Evolutionary conservation across 2,329 filamentous ascomycete genomes (phyloP).

Genomic region (Botrytis hyacinthi): DNA sequence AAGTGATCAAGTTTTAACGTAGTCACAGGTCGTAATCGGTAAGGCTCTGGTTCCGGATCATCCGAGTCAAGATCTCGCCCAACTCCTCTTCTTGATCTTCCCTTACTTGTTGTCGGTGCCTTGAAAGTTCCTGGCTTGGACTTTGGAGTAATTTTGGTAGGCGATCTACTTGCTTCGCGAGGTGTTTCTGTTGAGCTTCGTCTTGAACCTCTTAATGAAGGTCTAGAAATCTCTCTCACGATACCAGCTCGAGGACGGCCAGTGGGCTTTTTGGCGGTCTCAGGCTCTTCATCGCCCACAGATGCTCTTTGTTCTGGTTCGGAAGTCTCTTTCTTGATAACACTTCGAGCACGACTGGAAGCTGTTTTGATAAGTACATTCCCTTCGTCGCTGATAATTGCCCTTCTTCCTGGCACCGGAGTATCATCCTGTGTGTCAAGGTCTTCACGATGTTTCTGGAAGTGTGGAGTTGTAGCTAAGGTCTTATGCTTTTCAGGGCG

Average conservation of each 20-base stretch:
- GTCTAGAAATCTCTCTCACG: conserved; percentile 12
- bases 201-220: conserved; percentile 20
- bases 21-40: conserved; percentile 43
- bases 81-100: not conserved
- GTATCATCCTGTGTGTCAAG: not conserved
- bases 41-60: conserved; percentile 37
- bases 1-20: conserved; percentile 54
- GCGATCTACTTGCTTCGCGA: not conserved
- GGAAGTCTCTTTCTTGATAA: not conserved
- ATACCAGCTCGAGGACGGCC: not conserved
- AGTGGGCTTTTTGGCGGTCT: not conserved
- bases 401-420: not conserved
- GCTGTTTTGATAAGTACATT: not conserved
- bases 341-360: not conserved
- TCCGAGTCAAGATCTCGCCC: not conserved
- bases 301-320: not conserved
- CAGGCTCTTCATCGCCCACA: conserved; percentile 15
- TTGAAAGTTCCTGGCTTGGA: not conserved
- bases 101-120: not conserved
- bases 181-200: not conserved
- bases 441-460: not conserved
- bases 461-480: not conserved
- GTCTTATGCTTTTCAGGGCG: not conserved
- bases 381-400: not conserved
- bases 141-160: not conserved